Evolutionary conservation across 805 yeast genomes (phyloP), one percentile per base, ranked within the genome.

Genomic region (Candida suzukii): DNA sequence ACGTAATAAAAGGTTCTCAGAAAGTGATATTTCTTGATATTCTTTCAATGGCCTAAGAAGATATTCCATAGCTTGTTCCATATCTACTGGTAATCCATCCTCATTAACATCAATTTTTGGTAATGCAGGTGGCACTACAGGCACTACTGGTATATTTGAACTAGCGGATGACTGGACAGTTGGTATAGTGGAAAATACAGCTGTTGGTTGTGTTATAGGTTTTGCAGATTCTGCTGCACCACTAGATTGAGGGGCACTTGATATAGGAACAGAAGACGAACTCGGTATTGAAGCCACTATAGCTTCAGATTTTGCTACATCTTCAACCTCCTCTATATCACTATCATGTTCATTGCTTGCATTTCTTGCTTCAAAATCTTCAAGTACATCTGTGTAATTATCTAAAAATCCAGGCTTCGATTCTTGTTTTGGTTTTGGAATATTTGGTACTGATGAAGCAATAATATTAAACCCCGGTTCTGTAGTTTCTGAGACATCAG

Each of bases 51-150:
- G 51, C 33, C 56, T 58, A 6, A 46, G 43, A 14, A 60, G 31
- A 32, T 51, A 58, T 24, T 50, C 43, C 39, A 49, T 40, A 12
- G 60, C 65, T 19, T 29, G 38, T 13, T 41, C 48, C 41, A 58
- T 49, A 40, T 60, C 65, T 7, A 44, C 21, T 6, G 60, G 60
- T 2, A 46, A 44, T 3, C 50, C 53, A 18, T 47, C 35, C 16
- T 49, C 53, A 24, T 38, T 35, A 20, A n/a, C 12, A 8, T 22
- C 21, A 24, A 24, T 35, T 10, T 24, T 19, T n/a, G n/a, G n/a
- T n/a, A n/a, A n/a, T n/a, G n/a, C n/a, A 8, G 24, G 29, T 10
- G 24, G 20, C 9, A 6, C 29, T 16, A 14, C 36, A 5, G 24
- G n/a, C 24, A 19, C 24, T 28, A 14, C 14, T 28, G 22, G n/a